Conservation (phyloP, 441 rosid genomes). For the Gossypium davidsonii region DNA sequence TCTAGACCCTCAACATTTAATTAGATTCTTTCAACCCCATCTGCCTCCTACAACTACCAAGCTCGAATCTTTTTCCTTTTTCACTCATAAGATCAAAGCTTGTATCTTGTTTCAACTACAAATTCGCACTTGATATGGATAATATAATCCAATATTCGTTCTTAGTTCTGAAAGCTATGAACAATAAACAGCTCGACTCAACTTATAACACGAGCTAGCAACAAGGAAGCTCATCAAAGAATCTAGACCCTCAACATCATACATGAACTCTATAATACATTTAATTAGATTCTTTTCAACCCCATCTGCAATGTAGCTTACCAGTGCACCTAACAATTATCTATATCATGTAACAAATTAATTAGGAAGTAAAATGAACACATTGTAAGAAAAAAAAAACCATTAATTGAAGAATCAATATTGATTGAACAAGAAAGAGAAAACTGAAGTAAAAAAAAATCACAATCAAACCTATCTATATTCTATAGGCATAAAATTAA, state of each 20-base stretch:
- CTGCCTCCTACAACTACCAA: neutral
- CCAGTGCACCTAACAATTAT: neutral
- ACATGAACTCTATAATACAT: neutral
- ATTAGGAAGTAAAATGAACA: neutral
- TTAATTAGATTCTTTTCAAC: constrained; percentile 3
- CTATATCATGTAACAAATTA: neutral
- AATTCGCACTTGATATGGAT: neutral
- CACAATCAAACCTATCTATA: neutral
- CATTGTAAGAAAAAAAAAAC: neutral
- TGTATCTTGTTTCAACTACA: neutral
- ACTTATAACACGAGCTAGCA: neutral
- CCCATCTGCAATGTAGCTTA: neutral
- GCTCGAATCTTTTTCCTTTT: neutral
- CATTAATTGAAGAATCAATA: neutral
- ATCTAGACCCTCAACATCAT: neutral
- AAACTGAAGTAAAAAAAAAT: neutral
- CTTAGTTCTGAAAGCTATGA: neutral
- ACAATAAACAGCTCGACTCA: neutral
- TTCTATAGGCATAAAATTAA: neutral
- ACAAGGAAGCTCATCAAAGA: neutral
- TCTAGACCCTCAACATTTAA: neutral
- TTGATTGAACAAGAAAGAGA: neutral
- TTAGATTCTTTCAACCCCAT: constrained; percentile 1
- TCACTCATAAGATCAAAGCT: neutral
- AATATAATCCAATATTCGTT: neutral